A percentile compares a stretch with the other conserved stretches of the same genome.
These are phyloP conservation scores for Gautieria morchelliformis DNA, from an alignment of 768 basidiomycete species.

Conservation along the genomic window DNA sequence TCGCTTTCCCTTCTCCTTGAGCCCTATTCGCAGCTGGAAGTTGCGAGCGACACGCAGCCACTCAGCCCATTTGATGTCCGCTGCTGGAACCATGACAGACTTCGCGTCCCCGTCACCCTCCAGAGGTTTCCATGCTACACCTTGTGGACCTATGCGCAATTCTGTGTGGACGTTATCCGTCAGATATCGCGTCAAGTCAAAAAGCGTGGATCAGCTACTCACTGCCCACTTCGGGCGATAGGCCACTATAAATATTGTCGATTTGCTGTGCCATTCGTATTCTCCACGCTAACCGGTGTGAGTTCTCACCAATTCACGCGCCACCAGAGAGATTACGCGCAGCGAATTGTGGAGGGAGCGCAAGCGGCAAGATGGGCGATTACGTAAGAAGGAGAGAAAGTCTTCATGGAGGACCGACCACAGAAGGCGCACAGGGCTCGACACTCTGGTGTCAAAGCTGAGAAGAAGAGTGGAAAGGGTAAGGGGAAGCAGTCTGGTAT, in stretches of 20 bases:
- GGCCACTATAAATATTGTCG: slow-evolving; percentile 73
- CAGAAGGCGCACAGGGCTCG: slow-evolving; percentile 80
- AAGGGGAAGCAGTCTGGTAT: slow-evolving; percentile 67
- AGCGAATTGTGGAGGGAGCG: too few species aligned
- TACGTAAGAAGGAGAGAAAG: too few species aligned
- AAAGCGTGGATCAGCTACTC: slow-evolving; percentile 25
- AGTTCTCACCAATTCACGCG: too few species aligned
- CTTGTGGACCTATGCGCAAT: slow-evolving; percentile 80
- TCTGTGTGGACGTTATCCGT: slow-evolving; percentile 31
- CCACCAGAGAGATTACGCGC: too few species aligned
- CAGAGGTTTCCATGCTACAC: slow-evolving; percentile 80
- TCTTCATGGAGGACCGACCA: slow-evolving; percentile 55
- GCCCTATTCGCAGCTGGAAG: slow-evolving; percentile 79
- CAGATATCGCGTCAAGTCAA: not conserved
- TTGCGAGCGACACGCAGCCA: slow-evolving; percentile 90
- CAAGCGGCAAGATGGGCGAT: too few species aligned
- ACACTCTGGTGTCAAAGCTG: slow-evolving; percentile 60
- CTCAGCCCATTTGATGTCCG: slow-evolving; percentile 79
- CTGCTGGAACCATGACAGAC: slow-evolving; percentile 52
- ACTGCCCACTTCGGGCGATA: slow-evolving; percentile 74
- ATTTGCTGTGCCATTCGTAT: slow-evolving; percentile 64
- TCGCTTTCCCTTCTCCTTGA: slow-evolving; percentile 45
- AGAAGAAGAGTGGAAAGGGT: slow-evolving; percentile 62
- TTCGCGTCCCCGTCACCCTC: slow-evolving; percentile 56
- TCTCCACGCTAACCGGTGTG: too few species aligned